Percentiles rank a stretch among this genome's conserved stretches.
Conservation (phyloP, 768 basidiomycete genomes). For the Cubamyces lactineus region DNA sequence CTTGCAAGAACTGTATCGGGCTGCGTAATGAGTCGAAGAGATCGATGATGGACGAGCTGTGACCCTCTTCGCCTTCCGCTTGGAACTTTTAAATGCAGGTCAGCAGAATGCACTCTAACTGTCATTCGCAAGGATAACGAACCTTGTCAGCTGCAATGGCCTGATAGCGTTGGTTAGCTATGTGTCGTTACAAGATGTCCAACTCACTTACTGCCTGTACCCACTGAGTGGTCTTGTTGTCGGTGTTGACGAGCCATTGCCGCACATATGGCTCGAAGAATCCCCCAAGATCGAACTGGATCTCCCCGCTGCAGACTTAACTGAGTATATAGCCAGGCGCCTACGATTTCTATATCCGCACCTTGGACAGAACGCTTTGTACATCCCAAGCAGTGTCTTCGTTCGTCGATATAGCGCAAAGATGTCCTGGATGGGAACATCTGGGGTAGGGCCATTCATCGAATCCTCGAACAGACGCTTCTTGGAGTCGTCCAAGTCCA, state of each 20-base stretch:
- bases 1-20: constrained; percentile 85
- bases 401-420: constrained; percentile 84
- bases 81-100: constrained; percentile 56
- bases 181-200: background rate
- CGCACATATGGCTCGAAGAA: constrained; percentile 90
- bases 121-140: background rate
- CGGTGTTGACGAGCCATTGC: constrained; percentile 88
- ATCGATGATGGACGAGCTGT: constrained; percentile 97
- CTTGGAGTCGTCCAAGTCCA: constrained; percentile 68
- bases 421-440: constrained; percentile 87
- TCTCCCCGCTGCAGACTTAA: constrained; percentile 45
- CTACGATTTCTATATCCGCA: constrained; percentile 42
- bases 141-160: constrained; percentile 87
- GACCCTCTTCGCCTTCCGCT: constrained; percentile 76
- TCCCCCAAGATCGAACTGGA: constrained; percentile 68
- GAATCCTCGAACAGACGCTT: constrained; percentile 81
- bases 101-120: constrained; percentile 6
- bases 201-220: constrained; percentile 75
- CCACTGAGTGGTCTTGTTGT: constrained; percentile 91
- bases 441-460: constrained; percentile 85
- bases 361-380: constrained; percentile 78
- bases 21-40: constrained; percentile 93
- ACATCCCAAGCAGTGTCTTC: constrained; percentile 78
- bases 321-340: background rate
- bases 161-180: constrained; percentile 37